Evolutionary conservation across 2,329 filamentous ascomycete genomes (phyloP).

Genomic region (Mycosphaerelloides madeirae): DNA sequence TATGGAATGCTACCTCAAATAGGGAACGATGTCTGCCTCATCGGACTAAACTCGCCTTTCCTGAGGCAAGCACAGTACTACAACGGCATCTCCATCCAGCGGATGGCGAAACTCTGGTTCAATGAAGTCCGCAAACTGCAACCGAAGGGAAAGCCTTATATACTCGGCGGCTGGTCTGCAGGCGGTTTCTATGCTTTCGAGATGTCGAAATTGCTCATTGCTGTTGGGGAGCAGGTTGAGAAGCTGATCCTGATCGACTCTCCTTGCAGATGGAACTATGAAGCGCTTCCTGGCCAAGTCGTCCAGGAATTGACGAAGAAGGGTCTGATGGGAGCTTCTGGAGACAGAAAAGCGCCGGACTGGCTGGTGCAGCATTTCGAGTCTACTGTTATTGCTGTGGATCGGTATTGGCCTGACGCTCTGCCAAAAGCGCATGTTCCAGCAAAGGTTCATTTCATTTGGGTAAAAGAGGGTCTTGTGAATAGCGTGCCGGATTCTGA

Average conservation of each 20-base stretch:
- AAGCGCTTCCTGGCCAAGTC: conserved; percentile 25
- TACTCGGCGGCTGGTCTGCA: conserved; percentile 69
- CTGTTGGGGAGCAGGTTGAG: conserved; percentile 24
- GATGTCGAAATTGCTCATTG: conserved; percentile 23
- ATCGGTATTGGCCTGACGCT: conserved; percentile 26
- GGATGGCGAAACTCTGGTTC: conserved; percentile 26
- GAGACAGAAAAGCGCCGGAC: conserved; percentile 26
- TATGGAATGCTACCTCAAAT: conserved; percentile 40
- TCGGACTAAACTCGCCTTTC: conserved; percentile 33
- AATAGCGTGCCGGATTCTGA: conserved; percentile 26
- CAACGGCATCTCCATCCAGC: conserved; percentile 26
- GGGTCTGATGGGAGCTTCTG: conserved; percentile 25
- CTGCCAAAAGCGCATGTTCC: conserved; percentile 22
- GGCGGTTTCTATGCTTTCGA: conserved; percentile 65
- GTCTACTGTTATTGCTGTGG: conserved; percentile 25
- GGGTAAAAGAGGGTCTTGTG: conserved; percentile 29
- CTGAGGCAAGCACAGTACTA: conserved; percentile 25
- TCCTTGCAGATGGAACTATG: conserved; percentile 24
- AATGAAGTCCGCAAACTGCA: conserved; percentile 39
- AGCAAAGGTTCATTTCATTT: conserved; percentile 27
- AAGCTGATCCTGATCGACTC: conserved; percentile 29
- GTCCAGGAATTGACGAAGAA: conserved; percentile 24
- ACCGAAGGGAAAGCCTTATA: conserved; percentile 52
- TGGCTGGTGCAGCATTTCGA: conserved; percentile 31
- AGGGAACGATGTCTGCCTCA: conserved; percentile 46